Evolutionary conservation across 495 filamentous ascomycete genomes (phyloP).

Genomic region (Aspergillus kassunensis): DNA sequence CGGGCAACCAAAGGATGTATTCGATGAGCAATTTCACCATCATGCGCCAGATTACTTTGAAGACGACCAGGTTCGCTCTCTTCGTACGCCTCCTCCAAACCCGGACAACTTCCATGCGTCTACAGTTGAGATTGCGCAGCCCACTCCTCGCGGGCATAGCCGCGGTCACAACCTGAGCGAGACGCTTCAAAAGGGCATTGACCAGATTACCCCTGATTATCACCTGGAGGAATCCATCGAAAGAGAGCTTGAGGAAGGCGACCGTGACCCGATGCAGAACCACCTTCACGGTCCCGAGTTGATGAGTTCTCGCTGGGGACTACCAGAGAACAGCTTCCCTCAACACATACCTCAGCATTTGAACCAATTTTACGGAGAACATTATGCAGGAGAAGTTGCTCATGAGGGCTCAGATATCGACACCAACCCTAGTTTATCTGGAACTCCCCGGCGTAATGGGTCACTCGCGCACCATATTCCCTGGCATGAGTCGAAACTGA

Average conservation of each 20-base stretch:
- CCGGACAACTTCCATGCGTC: conserved; percentile 45
- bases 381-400: conserved; percentile 32
- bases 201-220: conserved; percentile 70
- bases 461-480: conserved; percentile 29
- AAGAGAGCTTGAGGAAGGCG: conserved; percentile 64
- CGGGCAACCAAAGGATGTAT: conserved; percentile 22
- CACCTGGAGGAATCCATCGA: conserved; percentile 72
- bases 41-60: conserved; percentile 16
- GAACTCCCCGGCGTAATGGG: conserved; percentile 51
- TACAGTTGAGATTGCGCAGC: conserved; percentile 56
- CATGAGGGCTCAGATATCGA: conserved; percentile 66
- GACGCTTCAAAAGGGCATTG: conserved; percentile 78
- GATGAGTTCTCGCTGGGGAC: conserved; percentile 37
- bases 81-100: conserved; percentile 32
- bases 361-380: conserved; percentile 35
- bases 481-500: conserved; percentile 41
- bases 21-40: conserved; percentile 21
- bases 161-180: conserved; percentile 60
- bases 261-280: conserved; percentile 33
- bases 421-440: conserved; percentile 71
- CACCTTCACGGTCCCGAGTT: conserved; percentile 31
- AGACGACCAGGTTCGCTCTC: conserved; percentile 26
- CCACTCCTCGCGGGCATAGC: conserved; percentile 59
- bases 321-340: conserved; percentile 23
- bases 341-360: conserved; percentile 32